phyloP scores from a whole-genome alignment of 169 alveolate species.

The Babesia sp. region DNA sequence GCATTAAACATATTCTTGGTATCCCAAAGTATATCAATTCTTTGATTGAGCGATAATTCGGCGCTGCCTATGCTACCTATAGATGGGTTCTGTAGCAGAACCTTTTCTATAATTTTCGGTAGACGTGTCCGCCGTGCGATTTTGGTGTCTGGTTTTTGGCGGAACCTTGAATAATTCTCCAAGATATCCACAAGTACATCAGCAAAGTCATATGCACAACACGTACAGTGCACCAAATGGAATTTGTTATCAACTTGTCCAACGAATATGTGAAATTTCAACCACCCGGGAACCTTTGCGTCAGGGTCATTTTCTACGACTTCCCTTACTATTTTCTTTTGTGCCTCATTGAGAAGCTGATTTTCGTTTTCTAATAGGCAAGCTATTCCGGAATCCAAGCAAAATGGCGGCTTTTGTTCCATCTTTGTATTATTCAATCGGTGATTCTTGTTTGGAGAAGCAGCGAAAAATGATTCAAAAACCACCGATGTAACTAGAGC shows the following conservation, averaged over 20 bases:
- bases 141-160: background rate
- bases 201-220: slow-evolving; percentile 25
- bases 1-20: background rate
- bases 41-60: background rate
- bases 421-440: background rate
- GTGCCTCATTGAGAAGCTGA: background rate
- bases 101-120: background rate
- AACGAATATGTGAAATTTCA: slow-evolving; percentile 25
- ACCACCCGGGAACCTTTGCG: background rate
- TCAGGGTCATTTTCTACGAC: background rate
- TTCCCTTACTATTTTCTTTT: background rate
- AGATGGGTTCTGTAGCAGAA: background rate
- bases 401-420: background rate
- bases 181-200: slow-evolving; percentile 3
- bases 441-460: background rate
- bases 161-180: background rate
- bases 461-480: slow-evolving; percentile 9
- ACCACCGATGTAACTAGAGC: slow-evolving; percentile 3
- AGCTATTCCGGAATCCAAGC: background rate
- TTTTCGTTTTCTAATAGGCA: slow-evolving; percentile 18
- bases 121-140: background rate
- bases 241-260: background rate
- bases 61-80: background rate
- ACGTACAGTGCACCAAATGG: slow-evolving; percentile 19
- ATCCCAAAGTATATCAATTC: background rate